Percentiles rank a stretch among this genome's conserved stretches.
Evolutionary conservation across 257 asterid species (phyloP).

Genomic region (Ocimum tenuiflorum): DNA sequence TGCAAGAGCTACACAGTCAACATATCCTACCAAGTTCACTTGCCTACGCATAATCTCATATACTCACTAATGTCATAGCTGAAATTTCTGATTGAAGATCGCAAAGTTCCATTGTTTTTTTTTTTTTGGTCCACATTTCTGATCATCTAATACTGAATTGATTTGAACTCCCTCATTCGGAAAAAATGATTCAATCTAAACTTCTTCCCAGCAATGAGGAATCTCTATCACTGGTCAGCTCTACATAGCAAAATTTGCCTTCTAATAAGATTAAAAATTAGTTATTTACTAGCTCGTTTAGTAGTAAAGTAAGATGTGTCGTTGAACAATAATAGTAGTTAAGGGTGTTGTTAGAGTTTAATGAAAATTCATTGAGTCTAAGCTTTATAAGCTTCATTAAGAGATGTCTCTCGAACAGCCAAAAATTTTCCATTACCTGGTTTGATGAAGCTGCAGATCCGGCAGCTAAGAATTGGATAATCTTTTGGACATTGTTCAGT

Average conservation of each 20-base stretch:
- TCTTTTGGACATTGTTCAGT: constrained; percentile 80
- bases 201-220: background rate
- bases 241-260: background rate
- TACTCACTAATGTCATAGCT: background rate
- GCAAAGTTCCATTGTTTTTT: background rate
- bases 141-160: background rate
- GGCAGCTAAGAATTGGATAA: constrained; percentile 62
- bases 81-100: background rate
- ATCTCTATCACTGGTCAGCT: background rate
- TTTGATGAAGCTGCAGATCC: constrained; percentile 53
- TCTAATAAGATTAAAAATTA: background rate
- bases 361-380: background rate
- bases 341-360: background rate
- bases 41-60: background rate
- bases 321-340: background rate
- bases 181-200: background rate
- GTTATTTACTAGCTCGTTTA: background rate
- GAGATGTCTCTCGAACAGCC: background rate
- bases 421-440: constrained; percentile 43
- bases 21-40: background rate
- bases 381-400: background rate
- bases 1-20: background rate
- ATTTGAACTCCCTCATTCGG: background rate
- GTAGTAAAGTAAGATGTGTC: background rate
- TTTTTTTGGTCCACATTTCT: background rate